Evolutionary conservation across 441 rosid genomes (phyloP).

Genomic region (Gossypium davidsonii): DNA sequence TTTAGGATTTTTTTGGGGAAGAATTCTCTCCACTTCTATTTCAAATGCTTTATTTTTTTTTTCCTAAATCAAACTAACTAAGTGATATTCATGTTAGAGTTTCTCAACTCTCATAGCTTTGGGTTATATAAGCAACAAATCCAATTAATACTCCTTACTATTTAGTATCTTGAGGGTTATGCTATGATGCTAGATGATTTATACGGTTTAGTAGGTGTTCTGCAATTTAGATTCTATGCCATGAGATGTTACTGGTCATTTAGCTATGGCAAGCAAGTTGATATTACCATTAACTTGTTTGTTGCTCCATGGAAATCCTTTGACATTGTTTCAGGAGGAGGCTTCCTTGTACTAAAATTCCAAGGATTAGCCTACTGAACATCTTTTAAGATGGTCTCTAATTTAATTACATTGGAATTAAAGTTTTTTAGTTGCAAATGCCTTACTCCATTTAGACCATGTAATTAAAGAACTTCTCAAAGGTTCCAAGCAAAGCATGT

Average conservation of each 20-base stretch:
- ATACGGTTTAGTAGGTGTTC: not conserved
- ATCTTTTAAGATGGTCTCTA: not conserved
- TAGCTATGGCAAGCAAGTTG: conserved; percentile 6
- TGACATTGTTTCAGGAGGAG: not conserved
- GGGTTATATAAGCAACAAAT: not conserved
- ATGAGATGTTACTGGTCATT: not conserved
- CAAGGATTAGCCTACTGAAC: not conserved
- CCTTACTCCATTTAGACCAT: not conserved
- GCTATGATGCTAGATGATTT: not conserved
- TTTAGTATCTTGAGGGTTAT: not conserved
- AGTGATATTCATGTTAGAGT: not conserved
- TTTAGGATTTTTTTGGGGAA: too few species aligned
- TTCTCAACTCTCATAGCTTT: not conserved
- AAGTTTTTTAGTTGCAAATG: not conserved
- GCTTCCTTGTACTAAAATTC: not conserved
- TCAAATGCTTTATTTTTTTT: too few species aligned
- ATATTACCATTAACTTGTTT: not conserved
- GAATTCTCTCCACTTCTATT: too few species aligned
- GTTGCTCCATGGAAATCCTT: not conserved
- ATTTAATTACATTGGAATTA: not conserved
- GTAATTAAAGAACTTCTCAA: not conserved
- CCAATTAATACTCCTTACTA: not conserved
- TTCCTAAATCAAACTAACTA: not conserved
- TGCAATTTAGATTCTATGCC: not conserved
- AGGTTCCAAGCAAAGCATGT: not conserved